These are phyloP conservation scores for Aschersonia sp. DNA, from an alignment of 2,329 filamentous ascomycete species.

Conservation along the genomic window DNA sequence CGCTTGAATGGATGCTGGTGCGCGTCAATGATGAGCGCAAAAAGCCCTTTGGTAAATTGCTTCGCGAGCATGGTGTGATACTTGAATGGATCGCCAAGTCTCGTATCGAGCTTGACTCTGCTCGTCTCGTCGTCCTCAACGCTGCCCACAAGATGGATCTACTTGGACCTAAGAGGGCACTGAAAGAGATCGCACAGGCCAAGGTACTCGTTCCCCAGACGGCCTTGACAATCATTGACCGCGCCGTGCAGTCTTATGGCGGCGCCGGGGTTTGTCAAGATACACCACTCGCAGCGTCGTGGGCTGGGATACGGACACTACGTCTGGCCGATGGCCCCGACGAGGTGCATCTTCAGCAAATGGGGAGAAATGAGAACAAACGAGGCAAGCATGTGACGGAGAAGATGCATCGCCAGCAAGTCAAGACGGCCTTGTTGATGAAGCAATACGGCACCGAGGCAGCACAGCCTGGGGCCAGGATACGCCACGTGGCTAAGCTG, in stretches of 20 bases:
- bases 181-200: constrained; percentile 88
- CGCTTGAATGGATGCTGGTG: constrained; percentile 88
- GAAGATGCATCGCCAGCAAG: constrained; percentile 49
- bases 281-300: constrained; percentile 77
- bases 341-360: constrained; percentile 79
- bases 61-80: constrained; percentile 84
- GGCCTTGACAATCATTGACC: constrained; percentile 78
- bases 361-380: constrained; percentile 70
- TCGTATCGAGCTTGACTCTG: constrained; percentile 85
- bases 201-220: constrained; percentile 83
- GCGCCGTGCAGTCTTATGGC: constrained; percentile 85
- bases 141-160: constrained; percentile 92
- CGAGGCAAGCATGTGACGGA: constrained; percentile 45
- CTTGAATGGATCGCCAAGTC: constrained; percentile 89
- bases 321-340: constrained; percentile 87
- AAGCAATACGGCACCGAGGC: constrained; percentile 36
- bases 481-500: constrained; percentile 31
- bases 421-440: constrained; percentile 51
- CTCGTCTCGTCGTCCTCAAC: constrained; percentile 81
- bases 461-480: constrained; percentile 36
- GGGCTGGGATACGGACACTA: constrained; percentile 67
- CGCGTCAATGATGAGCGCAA: constrained; percentile 86
- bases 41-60: constrained; percentile 78
- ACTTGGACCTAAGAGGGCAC: constrained; percentile 71
- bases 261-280: constrained; percentile 88